Base-by-base conservation (phyloP, 441 rosid genomes). In the Mallotus repandus region DNA sequence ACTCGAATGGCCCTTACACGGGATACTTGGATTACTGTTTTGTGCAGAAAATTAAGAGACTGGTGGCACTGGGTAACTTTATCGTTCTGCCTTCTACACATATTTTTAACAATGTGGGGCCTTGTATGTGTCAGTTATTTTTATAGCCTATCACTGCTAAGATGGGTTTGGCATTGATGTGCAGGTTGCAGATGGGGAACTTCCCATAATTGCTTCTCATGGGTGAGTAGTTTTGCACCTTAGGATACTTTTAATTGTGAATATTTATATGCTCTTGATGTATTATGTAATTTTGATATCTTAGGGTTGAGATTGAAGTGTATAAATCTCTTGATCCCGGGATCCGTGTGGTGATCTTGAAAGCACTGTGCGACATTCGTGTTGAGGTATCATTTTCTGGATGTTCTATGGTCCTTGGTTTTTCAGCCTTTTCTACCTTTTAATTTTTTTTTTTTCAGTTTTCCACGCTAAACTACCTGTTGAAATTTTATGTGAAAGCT, bases 61-160 rank as follows among this genome's bases (percentile, higher is more conserved):
- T 92, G 98, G 91, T 96, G 99, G 99, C 98, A 91, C 80, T 93
- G 98, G 99, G 99, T 96, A 91, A 87, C 77, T 81, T 58, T 59
- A 72, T 70, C 76, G 67, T 71, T 80, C 13, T 63, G 65, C 74
- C 29, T 66, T 84, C 80, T 79, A 76, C 63, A 63, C 70, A 78
- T 45, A 60, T 70, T 65, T 70, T 52, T 76, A 66, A 81, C 63
- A 59, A 52, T 63, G 10, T 32, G 75, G 32, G 52, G 63, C 58
- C 78, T 56, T 56, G 14, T 19, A 18, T 68, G 54, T 29, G 70
- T 63, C 50, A 13, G 57, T 57, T 21, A 62, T 25, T 19, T 41
- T 65, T 18, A 22, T 55, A 69, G 55, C 63, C 71, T 46, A 67
- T 45, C 61, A 64, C 69, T 76, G 68, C 66, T 83, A 61, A 84